These are phyloP conservation scores for Anastatica hierochuntica DNA, from an alignment of 345 rosid species.

Conservation along the genomic window DNA sequence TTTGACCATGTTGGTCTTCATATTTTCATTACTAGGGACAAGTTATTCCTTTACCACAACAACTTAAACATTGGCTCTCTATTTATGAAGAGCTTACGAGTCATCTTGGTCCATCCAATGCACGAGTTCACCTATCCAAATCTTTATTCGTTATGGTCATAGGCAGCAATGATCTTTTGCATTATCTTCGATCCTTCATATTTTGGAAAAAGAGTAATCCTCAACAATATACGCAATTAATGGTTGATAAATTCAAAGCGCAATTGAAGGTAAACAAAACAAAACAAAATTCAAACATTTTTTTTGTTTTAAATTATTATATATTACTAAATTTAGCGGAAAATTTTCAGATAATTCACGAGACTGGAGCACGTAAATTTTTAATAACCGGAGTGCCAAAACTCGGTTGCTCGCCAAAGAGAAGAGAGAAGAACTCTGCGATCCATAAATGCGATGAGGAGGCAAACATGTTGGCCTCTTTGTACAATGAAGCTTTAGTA, in stretches of 20 bases:
- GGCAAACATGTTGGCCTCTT: conserved; percentile 27
- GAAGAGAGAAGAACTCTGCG: conserved; percentile 31
- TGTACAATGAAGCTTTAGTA: conserved; percentile 37
- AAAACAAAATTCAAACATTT: too few relatives aligned
- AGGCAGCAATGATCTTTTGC: conserved; percentile 62
- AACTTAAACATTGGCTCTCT: conserved; percentile 36
- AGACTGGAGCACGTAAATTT: conserved; percentile 41
- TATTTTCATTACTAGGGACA: conserved; percentile 35
- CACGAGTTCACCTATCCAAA: conserved; percentile 31
- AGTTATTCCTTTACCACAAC: conserved; percentile 37
- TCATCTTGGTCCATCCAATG: conserved; percentile 25
- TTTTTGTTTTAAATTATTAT: too few relatives aligned
- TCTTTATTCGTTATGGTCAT: conserved; percentile 43
- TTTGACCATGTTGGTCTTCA: too few relatives aligned
- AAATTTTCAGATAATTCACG: conserved; percentile 40
- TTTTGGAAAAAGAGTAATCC: conserved; percentile 29
- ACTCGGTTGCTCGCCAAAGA: conserved; percentile 51
- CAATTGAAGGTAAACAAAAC: conserved; percentile 47
- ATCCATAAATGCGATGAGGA: conserved; percentile 35
- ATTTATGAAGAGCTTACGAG: conserved; percentile 23
- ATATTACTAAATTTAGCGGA: too few relatives aligned
- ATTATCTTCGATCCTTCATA: conserved; percentile 32
- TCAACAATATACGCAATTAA: conserved; percentile 31
- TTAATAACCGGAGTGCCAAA: conserved; percentile 32
- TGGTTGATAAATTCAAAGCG: conserved; percentile 41